Conservation (phyloP, 805 yeast species). For the Kodamaea hsintzibuensis region DNA sequence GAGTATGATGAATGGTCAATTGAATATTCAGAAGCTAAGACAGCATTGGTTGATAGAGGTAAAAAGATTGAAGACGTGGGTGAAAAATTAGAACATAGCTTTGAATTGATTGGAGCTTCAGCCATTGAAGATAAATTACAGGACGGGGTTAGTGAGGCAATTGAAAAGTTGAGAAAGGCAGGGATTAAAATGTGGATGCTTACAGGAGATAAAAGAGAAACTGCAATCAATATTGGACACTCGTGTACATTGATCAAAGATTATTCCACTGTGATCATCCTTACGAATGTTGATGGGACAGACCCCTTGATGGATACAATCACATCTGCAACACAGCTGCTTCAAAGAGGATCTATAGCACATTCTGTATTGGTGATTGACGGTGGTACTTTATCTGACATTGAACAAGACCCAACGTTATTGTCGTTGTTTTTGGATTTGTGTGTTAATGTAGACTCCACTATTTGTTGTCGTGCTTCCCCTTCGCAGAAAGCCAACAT, state of each 20-base stretch:
- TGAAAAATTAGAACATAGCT: conserved; percentile 63
- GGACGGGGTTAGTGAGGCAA: conserved; percentile 94
- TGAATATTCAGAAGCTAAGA: conserved; percentile 72
- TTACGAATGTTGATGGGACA: conserved; percentile 46
- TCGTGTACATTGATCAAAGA: conserved; percentile 93
- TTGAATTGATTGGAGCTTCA: conserved; percentile 83
- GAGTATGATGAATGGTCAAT: conserved; percentile 68
- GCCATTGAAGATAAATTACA: conserved; percentile 97
- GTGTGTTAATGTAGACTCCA: conserved; percentile 86
- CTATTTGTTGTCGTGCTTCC: conserved; percentile 92
- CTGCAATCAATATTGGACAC: conserved; percentile 96
- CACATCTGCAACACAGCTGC: conserved; percentile 72
- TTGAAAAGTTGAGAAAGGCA: conserved; percentile 87
- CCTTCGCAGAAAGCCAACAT: conserved; percentile 94
- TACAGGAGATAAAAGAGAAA: conserved; percentile 97
- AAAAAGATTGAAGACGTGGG: conserved; percentile 71
- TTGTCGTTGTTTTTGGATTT: conserved; percentile 79
- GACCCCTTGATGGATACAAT: conserved; percentile 68
- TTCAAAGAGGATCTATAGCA: conserved; percentile 74
- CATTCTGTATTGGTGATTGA: conserved; percentile 95
- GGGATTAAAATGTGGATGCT: conserved; percentile 97
- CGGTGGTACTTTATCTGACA: conserved; percentile 77
- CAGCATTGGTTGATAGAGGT: conserved; percentile 68
- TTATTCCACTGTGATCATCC: conserved; percentile 82
- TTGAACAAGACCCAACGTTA: conserved; percentile 72